Percentiles rank a stretch among this genome's conserved stretches.
These are phyloP conservation scores for Pseudogymnoascus sp. DNA, from an alignment of 2,329 filamentous ascomycete species.

Conservation along the genomic window DNA sequence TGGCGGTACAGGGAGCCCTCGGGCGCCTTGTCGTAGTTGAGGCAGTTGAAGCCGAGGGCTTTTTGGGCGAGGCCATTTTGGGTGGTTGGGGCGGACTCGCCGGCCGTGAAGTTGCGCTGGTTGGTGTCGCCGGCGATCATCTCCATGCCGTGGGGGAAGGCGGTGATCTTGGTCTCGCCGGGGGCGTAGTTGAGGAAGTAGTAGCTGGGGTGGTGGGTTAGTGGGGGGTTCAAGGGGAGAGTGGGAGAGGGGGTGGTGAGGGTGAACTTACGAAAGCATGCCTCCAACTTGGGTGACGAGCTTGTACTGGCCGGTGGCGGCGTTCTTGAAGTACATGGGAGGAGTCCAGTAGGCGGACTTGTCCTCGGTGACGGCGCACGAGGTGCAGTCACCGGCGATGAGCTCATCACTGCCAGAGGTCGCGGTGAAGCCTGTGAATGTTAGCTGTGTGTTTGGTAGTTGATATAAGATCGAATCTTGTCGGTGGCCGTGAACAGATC, in stretches of 20 bases:
- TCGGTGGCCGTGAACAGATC: no score
- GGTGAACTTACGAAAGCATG: conserved; percentile 66
- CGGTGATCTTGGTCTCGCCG: conserved; percentile 49
- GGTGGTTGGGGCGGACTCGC: conserved; percentile 47
- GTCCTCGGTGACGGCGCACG: conserved; percentile 70
- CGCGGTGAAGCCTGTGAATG: conserved; percentile 51
- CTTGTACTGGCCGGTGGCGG: conserved; percentile 53
- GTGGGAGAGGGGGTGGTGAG: not conserved
- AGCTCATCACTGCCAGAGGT: conserved; percentile 50
- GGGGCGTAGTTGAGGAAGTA: conserved; percentile 64
- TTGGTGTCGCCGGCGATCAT: conserved; percentile 71
- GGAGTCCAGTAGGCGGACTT: conserved; percentile 87
- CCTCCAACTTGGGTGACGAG: conserved; percentile 68
- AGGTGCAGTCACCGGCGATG: conserved; percentile 59
- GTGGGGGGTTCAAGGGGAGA: not conserved
- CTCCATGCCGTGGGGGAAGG: conserved; percentile 68
- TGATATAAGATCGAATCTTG: not conserved
- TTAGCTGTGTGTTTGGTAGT: not conserved
- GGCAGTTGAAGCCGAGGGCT: conserved; percentile 87
- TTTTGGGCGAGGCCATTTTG: conserved; percentile 68
- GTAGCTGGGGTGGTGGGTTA: conserved; percentile 48
- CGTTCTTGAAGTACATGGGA: conserved; percentile 65
- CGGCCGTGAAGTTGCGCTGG: conserved; percentile 56
- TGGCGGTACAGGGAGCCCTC: conserved; percentile 77
- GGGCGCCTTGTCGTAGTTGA: conserved; percentile 62